phyloP scores from a whole-genome alignment of 1,139 yeast species.

The Suhomyces bribrorum region DNA sequence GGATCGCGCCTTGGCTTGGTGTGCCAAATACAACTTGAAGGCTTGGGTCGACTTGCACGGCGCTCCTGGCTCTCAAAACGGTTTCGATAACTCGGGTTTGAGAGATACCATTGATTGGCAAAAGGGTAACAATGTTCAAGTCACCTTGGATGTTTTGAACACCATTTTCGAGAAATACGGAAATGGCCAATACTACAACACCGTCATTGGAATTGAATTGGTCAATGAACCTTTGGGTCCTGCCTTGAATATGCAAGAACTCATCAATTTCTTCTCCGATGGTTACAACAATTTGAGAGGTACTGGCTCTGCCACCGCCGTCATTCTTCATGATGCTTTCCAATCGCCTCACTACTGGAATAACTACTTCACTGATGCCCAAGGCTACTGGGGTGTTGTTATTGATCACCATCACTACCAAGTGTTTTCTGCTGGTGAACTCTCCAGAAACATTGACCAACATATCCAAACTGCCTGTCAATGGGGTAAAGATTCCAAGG shows the following conservation, averaged over 20 bases:
- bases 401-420: conserved; percentile 93
- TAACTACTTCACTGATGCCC: conserved; percentile 39
- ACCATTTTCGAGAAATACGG: conserved; percentile 63
- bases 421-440: conserved; percentile 69
- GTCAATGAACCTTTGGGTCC: conserved; percentile 90
- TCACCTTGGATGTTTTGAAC: conserved; percentile 54
- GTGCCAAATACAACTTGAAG: conserved; percentile 58
- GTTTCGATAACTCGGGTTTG: conserved; percentile 91
- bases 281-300: conserved; percentile 58
- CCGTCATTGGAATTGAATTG: conserved; percentile 79
- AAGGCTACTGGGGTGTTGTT: conserved; percentile 62
- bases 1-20: conserved; percentile 79
- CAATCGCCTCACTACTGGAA: conserved; percentile 64
- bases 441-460: conserved; percentile 55
- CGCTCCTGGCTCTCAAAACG: conserved; percentile 96
- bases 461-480: conserved; percentile 65
- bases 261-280: conserved; percentile 56
- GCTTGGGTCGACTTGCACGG: conserved; percentile 96
- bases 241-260: conserved; percentile 53
- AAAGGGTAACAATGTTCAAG: conserved; percentile 48
- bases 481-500: conserved; percentile 52
- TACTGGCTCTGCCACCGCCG: conserved; percentile 50
- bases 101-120: conserved; percentile 68
- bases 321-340: conserved; percentile 77
- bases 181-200: conserved; percentile 61